These are phyloP conservation scores for Paracoccidioides lutzii DNA, from an alignment of 2,329 filamentous ascomycete genomes.

Conservation along the genomic window DNA sequence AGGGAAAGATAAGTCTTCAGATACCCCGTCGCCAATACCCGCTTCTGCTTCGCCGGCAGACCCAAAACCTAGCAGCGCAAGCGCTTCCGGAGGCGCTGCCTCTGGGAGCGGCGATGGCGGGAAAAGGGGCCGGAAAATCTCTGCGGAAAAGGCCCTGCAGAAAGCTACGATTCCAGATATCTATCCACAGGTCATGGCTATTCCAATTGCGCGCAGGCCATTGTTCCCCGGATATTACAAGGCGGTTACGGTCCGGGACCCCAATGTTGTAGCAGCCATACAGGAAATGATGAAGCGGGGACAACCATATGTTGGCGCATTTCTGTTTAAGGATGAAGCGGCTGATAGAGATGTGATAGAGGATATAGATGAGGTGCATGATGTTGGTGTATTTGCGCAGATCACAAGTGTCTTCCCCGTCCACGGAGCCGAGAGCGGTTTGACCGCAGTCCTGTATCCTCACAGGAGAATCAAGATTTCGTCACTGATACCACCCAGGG, in stretches of 20 bases:
- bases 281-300: constrained; percentile 94
- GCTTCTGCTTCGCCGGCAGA: constrained; percentile 21
- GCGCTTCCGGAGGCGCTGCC: constrained; percentile 45
- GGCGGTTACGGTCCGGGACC: constrained; percentile 89
- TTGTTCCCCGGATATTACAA: constrained; percentile 98
- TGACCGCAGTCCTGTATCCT: constrained; percentile 91
- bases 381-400: constrained; percentile 93
- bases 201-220: constrained; percentile 85
- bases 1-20: constrained; percentile 35
- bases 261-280: constrained; percentile 80
- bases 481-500: constrained; percentile 58
- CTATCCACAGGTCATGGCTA: constrained; percentile 94
- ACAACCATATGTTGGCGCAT: constrained; percentile 93
- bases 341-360: constrained; percentile 90
- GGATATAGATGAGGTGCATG: constrained; percentile 79
- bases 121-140: constrained; percentile 48
- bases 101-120: constrained; percentile 31
- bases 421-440: constrained; percentile 61
- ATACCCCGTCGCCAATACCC: constrained; percentile 34
- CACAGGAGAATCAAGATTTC: constrained; percentile 89
- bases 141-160: constrained; percentile 61
- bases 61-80: constrained; percentile 45
- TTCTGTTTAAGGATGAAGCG: constrained; percentile 91
- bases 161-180: constrained; percentile 88
- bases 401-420: constrained; percentile 94